Conservation (phyloP, 2,329 filamentous ascomycete species). For the Nigrospora osmanthi region DNA sequence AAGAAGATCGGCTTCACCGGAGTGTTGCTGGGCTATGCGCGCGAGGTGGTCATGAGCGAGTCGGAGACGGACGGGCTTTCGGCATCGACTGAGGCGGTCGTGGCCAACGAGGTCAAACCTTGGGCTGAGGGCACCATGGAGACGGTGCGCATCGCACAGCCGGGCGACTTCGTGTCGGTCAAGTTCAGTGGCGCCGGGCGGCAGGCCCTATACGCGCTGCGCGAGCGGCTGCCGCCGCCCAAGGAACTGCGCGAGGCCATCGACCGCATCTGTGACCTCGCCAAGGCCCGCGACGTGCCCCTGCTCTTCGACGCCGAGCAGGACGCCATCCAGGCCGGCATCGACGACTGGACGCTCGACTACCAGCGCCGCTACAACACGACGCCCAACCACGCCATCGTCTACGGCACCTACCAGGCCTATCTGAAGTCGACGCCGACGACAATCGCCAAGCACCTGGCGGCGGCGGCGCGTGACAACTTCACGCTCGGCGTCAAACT, state of each 20-base stretch:
- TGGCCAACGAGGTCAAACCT: slow-evolving; percentile 53
- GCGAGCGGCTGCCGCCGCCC: slow-evolving; percentile 53
- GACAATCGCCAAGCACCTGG: slow-evolving; percentile 52
- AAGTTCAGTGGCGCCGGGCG: slow-evolving; percentile 80
- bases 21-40: slow-evolving; percentile 77
- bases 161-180: slow-evolving; percentile 58
- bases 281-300: slow-evolving; percentile 58
- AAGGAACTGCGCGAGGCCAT: slow-evolving; percentile 61
- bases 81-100: slow-evolving; percentile 35
- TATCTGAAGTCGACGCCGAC: slow-evolving; percentile 59
- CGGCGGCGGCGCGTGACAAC: slow-evolving; percentile 45
- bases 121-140: slow-evolving; percentile 72
- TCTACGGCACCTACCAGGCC: slow-evolving; percentile 77
- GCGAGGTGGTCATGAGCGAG: slow-evolving; percentile 66
- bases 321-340: slow-evolving; percentile 67
- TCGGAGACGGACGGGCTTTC: slow-evolving; percentile 37
- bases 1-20: slow-evolving; percentile 73
- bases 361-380: slow-evolving; percentile 73
- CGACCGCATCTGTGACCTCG: slow-evolving; percentile 66
- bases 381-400: slow-evolving; percentile 49
- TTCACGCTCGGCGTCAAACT: slow-evolving; percentile 69
- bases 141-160: slow-evolving; percentile 65
- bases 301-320: slow-evolving; percentile 86
- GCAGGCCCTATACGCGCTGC: slow-evolving; percentile 60
- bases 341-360: slow-evolving; percentile 72